Conservation (phyloP, 257 asterid genomes). For the Solanum tacnaense region DNA sequence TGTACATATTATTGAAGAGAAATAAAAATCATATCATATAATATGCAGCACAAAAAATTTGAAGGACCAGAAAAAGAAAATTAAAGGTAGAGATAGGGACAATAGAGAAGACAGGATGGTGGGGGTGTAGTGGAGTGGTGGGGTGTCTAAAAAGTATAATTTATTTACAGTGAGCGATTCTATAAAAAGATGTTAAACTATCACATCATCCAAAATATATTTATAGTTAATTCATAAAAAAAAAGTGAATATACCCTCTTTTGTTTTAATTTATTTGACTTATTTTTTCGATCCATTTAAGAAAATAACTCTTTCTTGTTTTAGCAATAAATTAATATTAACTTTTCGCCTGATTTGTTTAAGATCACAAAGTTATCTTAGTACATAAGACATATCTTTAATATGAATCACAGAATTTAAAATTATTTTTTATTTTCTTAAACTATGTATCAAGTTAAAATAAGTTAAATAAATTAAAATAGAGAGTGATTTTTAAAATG, state of each 20-base stretch:
- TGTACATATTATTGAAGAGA: background rate
- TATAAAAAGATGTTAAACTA: background rate
- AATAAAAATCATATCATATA: constrained; percentile 11
- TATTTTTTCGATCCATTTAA: no score
- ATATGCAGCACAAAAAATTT: constrained; percentile 29
- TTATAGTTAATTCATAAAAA: background rate
- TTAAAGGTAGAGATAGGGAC: background rate
- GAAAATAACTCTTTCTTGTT: no score
- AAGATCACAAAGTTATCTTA: no score
- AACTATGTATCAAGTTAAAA: no score
- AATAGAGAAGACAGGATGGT: background rate
- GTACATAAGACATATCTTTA: no score
- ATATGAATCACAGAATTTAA: no score
- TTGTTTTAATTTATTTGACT: no score
- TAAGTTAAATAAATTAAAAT: no score
- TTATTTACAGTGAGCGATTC: constrained; percentile 13
- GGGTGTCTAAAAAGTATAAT: background rate
- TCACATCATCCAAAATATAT: background rate
- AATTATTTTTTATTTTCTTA: no score
- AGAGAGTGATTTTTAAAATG: background rate
- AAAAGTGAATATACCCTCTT: background rate
- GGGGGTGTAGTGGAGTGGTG: background rate
- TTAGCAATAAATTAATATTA: no score
- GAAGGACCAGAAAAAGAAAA: constrained; percentile 23
- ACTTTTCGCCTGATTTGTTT: no score